Evolutionary conservation across 2,329 filamentous ascomycete species (phyloP).

Genomic region (Arthroderma sp.): DNA sequence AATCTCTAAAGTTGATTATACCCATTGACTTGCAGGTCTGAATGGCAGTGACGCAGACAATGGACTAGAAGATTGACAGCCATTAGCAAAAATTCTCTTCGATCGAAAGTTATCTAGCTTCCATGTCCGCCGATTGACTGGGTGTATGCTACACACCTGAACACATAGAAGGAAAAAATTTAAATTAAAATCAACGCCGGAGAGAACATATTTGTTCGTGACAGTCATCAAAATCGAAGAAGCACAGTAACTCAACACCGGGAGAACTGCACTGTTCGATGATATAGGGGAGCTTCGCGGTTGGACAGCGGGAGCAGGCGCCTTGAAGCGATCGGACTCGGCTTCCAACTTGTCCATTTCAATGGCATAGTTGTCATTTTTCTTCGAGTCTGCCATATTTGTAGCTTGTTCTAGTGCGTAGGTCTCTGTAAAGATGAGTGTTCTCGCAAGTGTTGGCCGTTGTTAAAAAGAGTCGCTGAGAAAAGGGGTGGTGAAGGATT

Average conservation of each 20-base stretch:
- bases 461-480: too few relatives aligned
- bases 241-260: slow-evolving; percentile 80
- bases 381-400: slow-evolving; percentile 79
- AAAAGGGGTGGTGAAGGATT: too few relatives aligned
- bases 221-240: slow-evolving; percentile 99
- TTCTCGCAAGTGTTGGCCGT: too few relatives aligned
- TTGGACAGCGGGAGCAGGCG: slow-evolving; percentile 24
- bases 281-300: slow-evolving; percentile 24
- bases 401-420: not conserved
- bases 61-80: slow-evolving; percentile 44
- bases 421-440: too few relatives aligned
- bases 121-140: not conserved
- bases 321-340: slow-evolving; percentile 34
- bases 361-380: slow-evolving; percentile 61
- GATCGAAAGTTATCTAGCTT: not conserved
- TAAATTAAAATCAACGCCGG: slow-evolving; percentile 79
- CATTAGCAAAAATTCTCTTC: not conserved
- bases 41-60: slow-evolving; percentile 80
- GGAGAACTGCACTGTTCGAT: slow-evolving; percentile 63
- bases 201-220: slow-evolving; percentile 98
- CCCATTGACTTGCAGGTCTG: slow-evolving; percentile 66
- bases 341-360: slow-evolving; percentile 51
- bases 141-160: slow-evolving; percentile 53
- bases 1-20: slow-evolving; percentile 70
- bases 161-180: slow-evolving; percentile 90